phyloP scores from a whole-genome alignment of 192 early-diverging fungal genomes.

The Coemansia reversa region DNA sequence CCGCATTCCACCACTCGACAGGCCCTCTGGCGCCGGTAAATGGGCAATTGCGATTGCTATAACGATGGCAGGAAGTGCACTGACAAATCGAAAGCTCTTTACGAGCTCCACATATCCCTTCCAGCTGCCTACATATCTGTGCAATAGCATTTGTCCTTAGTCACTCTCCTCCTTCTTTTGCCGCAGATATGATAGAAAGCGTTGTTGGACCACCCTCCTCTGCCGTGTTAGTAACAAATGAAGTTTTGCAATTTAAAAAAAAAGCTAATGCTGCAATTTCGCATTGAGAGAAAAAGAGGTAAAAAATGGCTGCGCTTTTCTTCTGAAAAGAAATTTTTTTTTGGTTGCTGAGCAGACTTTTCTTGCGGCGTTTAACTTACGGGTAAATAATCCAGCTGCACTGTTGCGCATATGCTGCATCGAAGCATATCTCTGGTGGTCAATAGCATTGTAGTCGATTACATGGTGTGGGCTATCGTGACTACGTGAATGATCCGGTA shows the following conservation, averaged over 20 bases:
- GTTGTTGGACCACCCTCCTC: too few relatives aligned
- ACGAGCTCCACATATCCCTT: conserved; percentile 29
- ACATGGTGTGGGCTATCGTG: conserved; percentile 1
- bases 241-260: too few relatives aligned
- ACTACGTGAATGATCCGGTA: neutral
- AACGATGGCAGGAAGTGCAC: conserved; percentile 35
- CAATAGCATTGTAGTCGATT: conserved; percentile 11
- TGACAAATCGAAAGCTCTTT: conserved; percentile 26
- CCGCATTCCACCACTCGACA: conserved; percentile 42
- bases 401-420: too few relatives aligned
- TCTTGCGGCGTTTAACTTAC: neutral
- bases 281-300: too few relatives aligned
- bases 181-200: conserved; percentile 1
- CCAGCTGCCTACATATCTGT: conserved; percentile 34
- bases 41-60: conserved; percentile 32
- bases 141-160: neutral
- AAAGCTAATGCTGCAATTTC: too few relatives aligned
- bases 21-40: conserved; percentile 32
- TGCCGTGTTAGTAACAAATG: too few relatives aligned
- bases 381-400: too few relatives aligned
- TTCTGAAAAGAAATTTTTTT: too few relatives aligned
- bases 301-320: too few relatives aligned
- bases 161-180: neutral
- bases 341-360: neutral
- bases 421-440: conserved; percentile 1